Evolutionary conservation across 2,329 filamentous ascomycete genomes (phyloP).

Genomic region (Nemania bipapillata): DNA sequence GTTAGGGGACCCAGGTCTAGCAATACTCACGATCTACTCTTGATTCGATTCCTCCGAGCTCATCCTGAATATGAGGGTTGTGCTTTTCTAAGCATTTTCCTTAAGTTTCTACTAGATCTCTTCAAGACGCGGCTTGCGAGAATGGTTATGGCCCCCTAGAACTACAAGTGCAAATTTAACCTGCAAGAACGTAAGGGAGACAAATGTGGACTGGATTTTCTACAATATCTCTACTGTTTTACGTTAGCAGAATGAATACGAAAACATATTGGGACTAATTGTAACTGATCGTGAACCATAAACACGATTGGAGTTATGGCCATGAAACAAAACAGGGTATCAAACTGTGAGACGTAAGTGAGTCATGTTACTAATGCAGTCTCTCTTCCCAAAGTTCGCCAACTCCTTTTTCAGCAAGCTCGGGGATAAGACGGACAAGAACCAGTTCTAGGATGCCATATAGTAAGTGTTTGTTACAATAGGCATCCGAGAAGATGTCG

Average conservation of each 20-base stretch:
- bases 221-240: not conserved
- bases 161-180: conserved; percentile 11
- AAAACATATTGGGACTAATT: not conserved
- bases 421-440: conserved; percentile 84
- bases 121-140: not conserved
- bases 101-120: not conserved
- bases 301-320: not conserved
- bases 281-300: not conserved
- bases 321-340: conserved; percentile 14
- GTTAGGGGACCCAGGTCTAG: not conserved
- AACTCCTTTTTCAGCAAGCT: conserved; percentile 77
- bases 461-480: conserved; percentile 92
- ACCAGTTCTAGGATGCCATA: conserved; percentile 84
- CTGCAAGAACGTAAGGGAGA: conserved; percentile 17
- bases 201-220: conserved; percentile 14
- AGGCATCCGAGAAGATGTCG: conserved; percentile 79
- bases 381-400: conserved; percentile 79
- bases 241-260: not conserved
- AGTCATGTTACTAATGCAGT: conserved; percentile 53
- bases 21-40: not conserved
- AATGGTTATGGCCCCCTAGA: not conserved
- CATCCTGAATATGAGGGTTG: not conserved
- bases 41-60: not conserved
- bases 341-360: conserved; percentile 9
- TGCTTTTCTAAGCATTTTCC: not conserved